A percentile compares a stretch with the other conserved stretches of the same genome.
Evolutionary conservation across 1,284 basidiomycete species (phyloP).

Genomic region (Heterobasidion occidentale): DNA sequence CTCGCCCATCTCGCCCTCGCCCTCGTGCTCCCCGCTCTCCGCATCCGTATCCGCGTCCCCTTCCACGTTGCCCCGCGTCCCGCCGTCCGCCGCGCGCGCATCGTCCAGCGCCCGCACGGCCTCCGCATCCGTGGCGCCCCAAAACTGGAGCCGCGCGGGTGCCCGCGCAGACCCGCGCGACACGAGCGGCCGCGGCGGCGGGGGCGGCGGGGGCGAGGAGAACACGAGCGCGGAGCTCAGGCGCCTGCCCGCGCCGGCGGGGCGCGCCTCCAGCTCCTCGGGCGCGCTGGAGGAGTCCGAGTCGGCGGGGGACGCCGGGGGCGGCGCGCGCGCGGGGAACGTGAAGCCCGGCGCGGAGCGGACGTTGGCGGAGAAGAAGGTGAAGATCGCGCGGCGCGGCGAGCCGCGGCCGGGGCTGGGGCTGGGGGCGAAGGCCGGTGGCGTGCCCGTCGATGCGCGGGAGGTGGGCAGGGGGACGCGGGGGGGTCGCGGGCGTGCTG

Average conservation of each 20-base stretch:
- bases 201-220: no score
- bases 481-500: background rate
- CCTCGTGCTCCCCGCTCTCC: background rate
- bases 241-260: background rate
- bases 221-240: no score
- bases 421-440: background rate
- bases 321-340: slow-evolving; percentile 6
- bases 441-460: background rate
- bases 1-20: slow-evolving; percentile 7
- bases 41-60: background rate
- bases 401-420: background rate
- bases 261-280: background rate
- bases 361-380: slow-evolving; percentile 12
- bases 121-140: background rate
- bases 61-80: background rate
- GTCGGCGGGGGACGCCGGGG: background rate
- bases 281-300: background rate
- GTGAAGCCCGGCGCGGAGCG: slow-evolving; percentile 10
- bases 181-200: no score
- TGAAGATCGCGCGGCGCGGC: slow-evolving; percentile 6
- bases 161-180: no score
- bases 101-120: background rate
- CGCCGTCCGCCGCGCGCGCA: background rate
- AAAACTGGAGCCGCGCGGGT: no score
- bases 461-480: background rate